Percentiles rank a stretch among this genome's conserved stretches.
Conservation (phyloP, 805 yeast species). For the Wickerhamomyces canadensis region DNA sequence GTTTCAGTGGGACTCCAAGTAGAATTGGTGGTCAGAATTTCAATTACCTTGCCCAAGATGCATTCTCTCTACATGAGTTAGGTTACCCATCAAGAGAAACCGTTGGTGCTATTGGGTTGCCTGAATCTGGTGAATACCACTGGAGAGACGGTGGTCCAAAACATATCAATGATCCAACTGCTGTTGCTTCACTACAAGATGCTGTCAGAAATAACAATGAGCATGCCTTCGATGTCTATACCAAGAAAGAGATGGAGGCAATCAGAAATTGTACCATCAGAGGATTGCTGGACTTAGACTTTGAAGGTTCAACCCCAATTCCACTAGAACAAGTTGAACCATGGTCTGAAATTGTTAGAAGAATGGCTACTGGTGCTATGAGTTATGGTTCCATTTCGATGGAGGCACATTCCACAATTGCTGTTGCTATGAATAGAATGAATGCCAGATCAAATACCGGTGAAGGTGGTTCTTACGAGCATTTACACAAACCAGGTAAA, state of each 20-base stretch:
- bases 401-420: constrained; percentile 97
- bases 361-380: constrained; percentile 99
- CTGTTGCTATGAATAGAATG: constrained; percentile 96
- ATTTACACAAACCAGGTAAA: constrained; percentile 79
- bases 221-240: constrained; percentile 83
- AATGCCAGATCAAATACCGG: constrained; percentile 99
- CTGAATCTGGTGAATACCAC: constrained; percentile 96
- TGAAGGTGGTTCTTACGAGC: constrained; percentile 91
- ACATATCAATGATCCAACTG: constrained; percentile 90
- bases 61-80: constrained; percentile 86
- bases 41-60: constrained; percentile 95
- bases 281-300: constrained; percentile 91
- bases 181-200: constrained; percentile 92
- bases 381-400: constrained; percentile 97
- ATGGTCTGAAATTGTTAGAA: constrained; percentile 97
- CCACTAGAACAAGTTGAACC: constrained; percentile 99
- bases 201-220: constrained; percentile 98
- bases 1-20: constrained; percentile 97
- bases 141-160: constrained; percentile 99
- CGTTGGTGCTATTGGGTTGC: constrained; percentile 62
- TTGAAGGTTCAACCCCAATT: constrained; percentile 59
- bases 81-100: constrained; percentile 81
- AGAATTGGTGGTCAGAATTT: constrained; percentile 94
- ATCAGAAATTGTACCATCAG: constrained; percentile 89
- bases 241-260: constrained; percentile 87